phyloP scores from a whole-genome alignment of 345 rosid species.

The Geranium rotundifolium region DNA sequence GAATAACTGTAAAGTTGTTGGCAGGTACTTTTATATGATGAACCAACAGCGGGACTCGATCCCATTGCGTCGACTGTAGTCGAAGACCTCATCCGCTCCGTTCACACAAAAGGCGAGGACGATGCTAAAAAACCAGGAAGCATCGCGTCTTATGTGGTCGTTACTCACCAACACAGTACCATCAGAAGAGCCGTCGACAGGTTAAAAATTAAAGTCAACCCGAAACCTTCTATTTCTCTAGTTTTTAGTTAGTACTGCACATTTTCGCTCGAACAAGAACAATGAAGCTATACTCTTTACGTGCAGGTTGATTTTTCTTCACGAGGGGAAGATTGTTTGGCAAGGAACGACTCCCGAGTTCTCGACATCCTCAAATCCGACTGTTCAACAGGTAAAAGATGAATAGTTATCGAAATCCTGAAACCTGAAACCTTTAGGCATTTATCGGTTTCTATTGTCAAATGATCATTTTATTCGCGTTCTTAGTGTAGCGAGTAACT shows the following conservation, averaged over 20 bases:
- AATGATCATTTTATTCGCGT: no score
- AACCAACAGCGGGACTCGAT: slow-evolving; percentile 97
- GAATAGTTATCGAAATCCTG: neutral
- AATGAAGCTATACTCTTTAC: no score
- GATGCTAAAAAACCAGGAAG: slow-evolving; percentile 57
- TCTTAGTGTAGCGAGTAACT: no score
- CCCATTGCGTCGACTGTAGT: slow-evolving; percentile 97
- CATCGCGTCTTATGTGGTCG: slow-evolving; percentile 77
- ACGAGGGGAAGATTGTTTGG: slow-evolving; percentile 91
- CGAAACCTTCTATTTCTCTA: no score
- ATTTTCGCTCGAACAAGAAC: no score
- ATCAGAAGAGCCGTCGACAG: slow-evolving; percentile 94
- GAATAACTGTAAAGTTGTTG: no score
- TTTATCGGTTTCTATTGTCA: no score
- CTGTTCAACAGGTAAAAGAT: slow-evolving; percentile 63
- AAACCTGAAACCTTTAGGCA: neutral
- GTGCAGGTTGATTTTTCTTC: slow-evolving; percentile 53
- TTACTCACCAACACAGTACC: slow-evolving; percentile 97
- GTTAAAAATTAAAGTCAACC: no score
- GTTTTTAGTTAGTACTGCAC: no score
- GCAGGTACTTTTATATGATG: slow-evolving; percentile 81
- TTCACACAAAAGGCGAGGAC: slow-evolving; percentile 54
- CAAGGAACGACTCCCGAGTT: slow-evolving; percentile 90
- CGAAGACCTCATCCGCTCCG: slow-evolving; percentile 92
- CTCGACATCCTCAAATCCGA: slow-evolving; percentile 68